Base-by-base conservation (phyloP, 1,284 basidiomycete genomes). In the Fomitopsis palustris region DNA sequence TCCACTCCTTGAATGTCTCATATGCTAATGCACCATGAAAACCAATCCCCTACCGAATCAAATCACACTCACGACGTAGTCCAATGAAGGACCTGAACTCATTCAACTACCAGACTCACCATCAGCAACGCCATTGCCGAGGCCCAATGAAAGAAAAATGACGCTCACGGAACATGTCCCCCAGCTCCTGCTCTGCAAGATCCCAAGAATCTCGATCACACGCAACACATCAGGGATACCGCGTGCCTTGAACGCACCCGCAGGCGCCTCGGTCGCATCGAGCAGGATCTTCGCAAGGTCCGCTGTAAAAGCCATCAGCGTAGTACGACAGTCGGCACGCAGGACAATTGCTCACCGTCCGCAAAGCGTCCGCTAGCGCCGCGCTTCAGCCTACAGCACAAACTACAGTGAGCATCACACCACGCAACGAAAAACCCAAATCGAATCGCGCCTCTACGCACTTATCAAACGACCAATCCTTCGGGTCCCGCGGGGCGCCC, bases 1-100 rank as follows among this genome's bases (percentile, higher is more conserved):
- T 95, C 93, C 93, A 95, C 63, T 94, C 89, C 67, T 80, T 69
- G 74, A 94, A 93, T 35, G 65, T 78, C 23, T 66, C 67, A 65
- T 88, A 90, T 7, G 60, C 59, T 60, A 33, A 27, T 17, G n/a
- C 35, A 23, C 38, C 38, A 35, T 56, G 10, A 57, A 43, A 5
- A 17, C 43, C 9, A 53, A 5, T 35, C 25, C 45, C 29, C 31
- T 23, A 1, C 19, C 5, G 2, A 9, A 19, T 19, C 8, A n/a
- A 2, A 2, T 33, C 14, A 4, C 4, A 53, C 58, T 53, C 41
- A 76, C 75, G 76, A 67, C 78, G 80, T 55, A 86, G 68, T n/a
- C 81, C 79, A 54, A 86, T 74, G 69, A 83, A 85, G 54, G 74
- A 70, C 43, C 86, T 75, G 70, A 88, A 87, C 70, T 90, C 88